These are phyloP conservation scores for Alternaria panax DNA, from an alignment of 2,329 filamentous ascomycete genomes.

Conservation along the genomic window DNA sequence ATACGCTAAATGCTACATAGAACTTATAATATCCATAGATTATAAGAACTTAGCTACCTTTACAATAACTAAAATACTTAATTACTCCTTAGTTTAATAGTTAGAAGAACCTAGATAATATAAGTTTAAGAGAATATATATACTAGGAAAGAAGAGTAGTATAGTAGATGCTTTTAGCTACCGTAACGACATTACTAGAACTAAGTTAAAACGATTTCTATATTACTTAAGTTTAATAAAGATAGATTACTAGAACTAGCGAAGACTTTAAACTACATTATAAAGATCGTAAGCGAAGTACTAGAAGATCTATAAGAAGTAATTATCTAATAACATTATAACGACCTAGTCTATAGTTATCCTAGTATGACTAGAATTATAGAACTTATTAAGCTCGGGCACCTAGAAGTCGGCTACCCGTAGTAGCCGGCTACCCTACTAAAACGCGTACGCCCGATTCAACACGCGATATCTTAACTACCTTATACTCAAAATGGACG, in stretches of 20 bases:
- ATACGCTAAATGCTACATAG: slow-evolving; percentile 5
- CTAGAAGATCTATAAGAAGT: too few species aligned
- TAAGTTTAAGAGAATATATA: slow-evolving; percentile 2
- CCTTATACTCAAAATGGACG: too few species aligned
- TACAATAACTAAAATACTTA: slow-evolving; percentile 35
- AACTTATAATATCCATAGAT: slow-evolving; percentile 37
- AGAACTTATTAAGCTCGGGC: slow-evolving; percentile 3
- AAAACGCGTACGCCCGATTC: too few species aligned
- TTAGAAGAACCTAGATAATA: neutral
- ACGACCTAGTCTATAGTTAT: neutral
- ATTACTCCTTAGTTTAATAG: slow-evolving; percentile 33
- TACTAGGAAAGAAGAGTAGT: neutral
- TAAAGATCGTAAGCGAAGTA: too few species aligned
- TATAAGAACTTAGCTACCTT: slow-evolving; percentile 43
- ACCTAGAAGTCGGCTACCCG: too few species aligned
- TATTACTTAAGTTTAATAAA: too few species aligned
- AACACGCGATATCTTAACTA: too few species aligned
- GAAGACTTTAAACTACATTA: too few species aligned
- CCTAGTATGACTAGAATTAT: neutral
- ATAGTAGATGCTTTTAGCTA: slow-evolving; percentile 7
- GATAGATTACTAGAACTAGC: too few species aligned
- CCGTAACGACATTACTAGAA: neutral
- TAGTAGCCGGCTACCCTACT: too few species aligned
- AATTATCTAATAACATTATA: too few species aligned
- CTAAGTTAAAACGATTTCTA: too few species aligned